Evolutionary conservation across 2,329 filamentous ascomycete species (phyloP), one percentile per base, ranked within the genome.

Genomic region (Aspergillus fijiensis): DNA sequence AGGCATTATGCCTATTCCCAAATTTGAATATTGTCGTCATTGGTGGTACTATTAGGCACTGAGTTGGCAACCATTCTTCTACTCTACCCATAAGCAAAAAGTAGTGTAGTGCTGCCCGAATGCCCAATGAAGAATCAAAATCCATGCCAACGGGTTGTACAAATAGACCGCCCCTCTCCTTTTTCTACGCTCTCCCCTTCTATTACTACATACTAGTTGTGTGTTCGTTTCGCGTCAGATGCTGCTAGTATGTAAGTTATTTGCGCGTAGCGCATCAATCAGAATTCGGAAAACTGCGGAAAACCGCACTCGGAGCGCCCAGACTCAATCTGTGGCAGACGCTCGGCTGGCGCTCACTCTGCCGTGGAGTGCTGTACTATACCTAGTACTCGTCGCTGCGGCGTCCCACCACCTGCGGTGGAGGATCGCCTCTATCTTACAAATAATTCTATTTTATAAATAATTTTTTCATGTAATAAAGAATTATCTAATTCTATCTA

Each of bases 71-170:
- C 39, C 27, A 39, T 53, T 35, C 39, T 48, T 19, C 23, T 51
- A 33, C 33, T 49, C 55, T 29, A 39, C 16, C 21, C 11, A 7
- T 54, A 49, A 57, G 52, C 52, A 48, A 49, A 49, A 49, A 57
- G 52, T 57, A 54, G n/a, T 53, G 55, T 59, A 55, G 57, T 56
- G 65, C 60, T 67, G 66, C 66, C 66, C 62, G 61, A 67, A 23
- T 66, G 66, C 64, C 66, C 65, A 68, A 67, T 66, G 60, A 64
- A 55, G 39, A 45, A 45, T n/a, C 39, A 0, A 45, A 19, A 21
- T 55, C 35, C 14, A 45, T 42, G 51, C 42, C 51, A 42, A 53
- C 2, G 39, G 16, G 39, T 45, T 45, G 51, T 42, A 21, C 21
- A 21, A 42, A 42, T 25, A 14, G 23, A 53, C 19, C 31, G 21